phyloP scores from a whole-genome alignment of 345 rosid species.

The Camelina sativa region DNA sequence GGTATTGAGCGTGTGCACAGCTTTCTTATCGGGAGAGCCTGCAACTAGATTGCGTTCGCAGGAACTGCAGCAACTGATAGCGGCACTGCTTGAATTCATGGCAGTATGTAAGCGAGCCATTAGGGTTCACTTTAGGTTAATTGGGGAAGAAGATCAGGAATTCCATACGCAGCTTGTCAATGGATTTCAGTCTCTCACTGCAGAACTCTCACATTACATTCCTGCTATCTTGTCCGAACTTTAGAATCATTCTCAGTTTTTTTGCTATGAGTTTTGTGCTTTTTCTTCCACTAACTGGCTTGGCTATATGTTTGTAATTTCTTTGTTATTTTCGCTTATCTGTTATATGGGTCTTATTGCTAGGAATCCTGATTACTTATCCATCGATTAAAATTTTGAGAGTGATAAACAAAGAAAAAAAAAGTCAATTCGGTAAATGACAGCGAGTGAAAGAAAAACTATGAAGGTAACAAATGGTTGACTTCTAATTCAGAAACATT shows the following conservation, averaged over 20 bases:
- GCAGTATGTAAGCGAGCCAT: slow-evolving; percentile 99
- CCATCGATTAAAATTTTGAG: too few relatives aligned
- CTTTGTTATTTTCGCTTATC: too few relatives aligned
- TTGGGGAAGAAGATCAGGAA: slow-evolving; percentile 98
- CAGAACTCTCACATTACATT: slow-evolving; percentile 94
- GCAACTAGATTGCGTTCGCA: slow-evolving; percentile 95
- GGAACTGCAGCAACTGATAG: slow-evolving; percentile 96
- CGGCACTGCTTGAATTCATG: slow-evolving; percentile 97
- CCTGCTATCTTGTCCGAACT: slow-evolving; percentile 98
- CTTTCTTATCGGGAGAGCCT: slow-evolving; percentile 97
- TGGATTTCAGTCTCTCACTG: slow-evolving; percentile 98
- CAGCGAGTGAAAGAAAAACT: not conserved
- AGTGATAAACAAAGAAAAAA: too few relatives aligned
- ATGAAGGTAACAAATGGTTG: not conserved
- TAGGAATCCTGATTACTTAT: too few relatives aligned
- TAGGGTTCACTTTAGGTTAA: slow-evolving; percentile 87
- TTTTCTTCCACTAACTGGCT: slow-evolving; percentile 17
- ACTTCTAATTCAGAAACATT: slow-evolving; percentile 51
- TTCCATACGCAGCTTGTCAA: slow-evolving; percentile 99
- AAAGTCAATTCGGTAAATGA: too few relatives aligned
- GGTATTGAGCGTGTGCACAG: slow-evolving; percentile 96
- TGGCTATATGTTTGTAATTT: slow-evolving; percentile 19
- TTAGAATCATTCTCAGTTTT: slow-evolving; percentile 36
- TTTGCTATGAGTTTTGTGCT: slow-evolving; percentile 8
- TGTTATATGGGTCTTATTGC: too few relatives aligned